Percentiles rank a stretch among this genome's conserved stretches.
phyloP scores from a whole-genome alignment of 108 stramenopile genomes.

The Aureococcus anophagefferens region DNA sequence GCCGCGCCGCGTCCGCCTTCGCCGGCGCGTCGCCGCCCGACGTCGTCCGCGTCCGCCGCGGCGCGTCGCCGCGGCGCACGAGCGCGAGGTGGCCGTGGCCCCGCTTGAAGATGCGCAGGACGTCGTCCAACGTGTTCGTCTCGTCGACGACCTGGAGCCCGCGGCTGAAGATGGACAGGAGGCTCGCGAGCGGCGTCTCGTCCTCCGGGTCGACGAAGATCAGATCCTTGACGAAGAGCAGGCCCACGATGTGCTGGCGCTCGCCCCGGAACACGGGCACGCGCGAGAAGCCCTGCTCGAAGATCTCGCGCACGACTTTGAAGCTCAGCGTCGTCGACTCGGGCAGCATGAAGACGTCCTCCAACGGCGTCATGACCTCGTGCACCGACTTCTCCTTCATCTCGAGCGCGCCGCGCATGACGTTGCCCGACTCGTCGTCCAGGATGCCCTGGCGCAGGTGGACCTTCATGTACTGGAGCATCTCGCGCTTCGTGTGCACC shows the following conservation, averaged over 20 bases:
- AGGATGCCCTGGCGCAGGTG: conserved; percentile 72
- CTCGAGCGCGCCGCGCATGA: conserved; percentile 86
- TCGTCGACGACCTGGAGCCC: conserved; percentile 71
- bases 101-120: conserved; percentile 70
- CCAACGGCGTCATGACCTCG: conserved; percentile 87
- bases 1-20: too few species aligned
- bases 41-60: conserved; percentile 44
- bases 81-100: conserved; percentile 84
- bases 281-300: conserved; percentile 84
- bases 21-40: too few species aligned
- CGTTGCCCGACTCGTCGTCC: conserved; percentile 69
- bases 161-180: conserved; percentile 85
- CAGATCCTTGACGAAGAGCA: conserved; percentile 94
- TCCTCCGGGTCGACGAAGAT: conserved; percentile 97
- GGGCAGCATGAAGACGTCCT: conserved; percentile 80
- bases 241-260: conserved; percentile 75
- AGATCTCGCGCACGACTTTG: conserved; percentile 81
- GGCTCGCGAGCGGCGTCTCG: conserved; percentile 69
- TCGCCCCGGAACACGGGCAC: conserved; percentile 79
- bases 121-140: conserved; percentile 73
- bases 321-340: conserved; percentile 77
- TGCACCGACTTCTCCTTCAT: conserved; percentile 68
- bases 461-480: conserved; percentile 76
- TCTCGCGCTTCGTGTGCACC: conserved; percentile 72
- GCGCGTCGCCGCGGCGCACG: conserved; percentile 66